Percentiles rank a stretch among this genome's conserved stretches.
Conservation (phyloP, 768 basidiomycete genomes). For the Amanita fuliginea region DNA sequence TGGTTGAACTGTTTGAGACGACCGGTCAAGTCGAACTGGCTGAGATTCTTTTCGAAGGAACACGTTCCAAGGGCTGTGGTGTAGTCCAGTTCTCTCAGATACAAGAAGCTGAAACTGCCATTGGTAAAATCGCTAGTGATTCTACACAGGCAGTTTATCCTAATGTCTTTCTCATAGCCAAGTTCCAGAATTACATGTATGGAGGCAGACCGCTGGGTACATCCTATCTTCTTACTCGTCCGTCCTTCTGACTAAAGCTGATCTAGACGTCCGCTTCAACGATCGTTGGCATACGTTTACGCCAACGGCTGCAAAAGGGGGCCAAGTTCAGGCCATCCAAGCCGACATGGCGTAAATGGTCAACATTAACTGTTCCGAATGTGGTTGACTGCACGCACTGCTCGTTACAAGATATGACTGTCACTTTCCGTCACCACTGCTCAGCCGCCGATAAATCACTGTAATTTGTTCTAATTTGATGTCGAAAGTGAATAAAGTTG, state of each 20-base stretch:
- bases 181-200: conserved; percentile 94
- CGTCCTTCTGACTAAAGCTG: conserved; percentile 3
- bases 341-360: conserved; percentile 26
- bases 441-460: no score
- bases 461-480: no score
- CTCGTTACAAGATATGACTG: no score
- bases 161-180: conserved; percentile 34
- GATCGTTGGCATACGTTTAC: conserved; percentile 94
- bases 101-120: conserved; percentile 87
- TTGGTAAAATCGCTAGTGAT: conserved; percentile 45
- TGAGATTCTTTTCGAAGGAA: conserved; percentile 89
- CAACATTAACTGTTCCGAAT: not conserved
- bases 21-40: conserved; percentile 92
- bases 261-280: conserved; percentile 83
- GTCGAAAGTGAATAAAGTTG: no score
- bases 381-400: not conserved
- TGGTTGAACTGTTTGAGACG: conserved; percentile 97
- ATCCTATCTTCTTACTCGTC: conserved; percentile 7
- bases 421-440: no score
- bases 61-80: conserved; percentile 88
- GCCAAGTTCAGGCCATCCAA: conserved; percentile 58
- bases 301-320: conserved; percentile 81
- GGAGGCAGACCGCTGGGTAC: conserved; percentile 79
- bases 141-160: not conserved
- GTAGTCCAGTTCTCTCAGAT: conserved; percentile 91